Conservation (phyloP, 768 basidiomycete genomes). For the Leccinum fibrillosum region DNA sequence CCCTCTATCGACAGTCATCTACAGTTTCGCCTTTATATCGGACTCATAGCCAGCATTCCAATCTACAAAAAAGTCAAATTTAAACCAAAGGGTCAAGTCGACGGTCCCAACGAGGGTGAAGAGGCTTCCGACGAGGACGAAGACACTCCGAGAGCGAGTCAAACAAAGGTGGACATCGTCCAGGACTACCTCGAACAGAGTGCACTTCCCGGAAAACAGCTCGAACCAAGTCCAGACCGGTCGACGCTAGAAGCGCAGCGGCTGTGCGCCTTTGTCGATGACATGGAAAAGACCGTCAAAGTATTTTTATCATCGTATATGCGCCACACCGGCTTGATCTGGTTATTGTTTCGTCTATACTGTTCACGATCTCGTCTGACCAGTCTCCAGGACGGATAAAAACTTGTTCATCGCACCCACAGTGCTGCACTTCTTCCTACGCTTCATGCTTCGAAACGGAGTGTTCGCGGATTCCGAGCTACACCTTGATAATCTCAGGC, state of each 20-base stretch:
- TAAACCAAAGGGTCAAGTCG: conserved; percentile 14
- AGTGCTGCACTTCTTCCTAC: conserved; percentile 43
- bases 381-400: conserved; percentile 26
- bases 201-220: conserved; percentile 27
- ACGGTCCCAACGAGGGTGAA: conserved; percentile 32
- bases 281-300: conserved; percentile 57
- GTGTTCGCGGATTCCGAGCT: conserved; percentile 35
- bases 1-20: neutral
- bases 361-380: conserved; percentile 7
- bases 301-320: conserved; percentile 72
- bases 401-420: conserved; percentile 43
- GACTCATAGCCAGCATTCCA: conserved; percentile 28
- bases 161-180: conserved; percentile 18
- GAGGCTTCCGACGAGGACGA: conserved; percentile 29
- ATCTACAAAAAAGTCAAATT: conserved; percentile 29
- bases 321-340: conserved; percentile 61
- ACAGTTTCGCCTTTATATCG: conserved; percentile 32
- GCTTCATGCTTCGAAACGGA: conserved; percentile 40
- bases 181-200: conserved; percentile 31
- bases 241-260: conserved; percentile 14
- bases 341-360: conserved; percentile 36
- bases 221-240: conserved; percentile 20
- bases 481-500: conserved; percentile 33
- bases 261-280: conserved; percentile 52
- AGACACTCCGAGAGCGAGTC: conserved; percentile 19